These are phyloP conservation scores for Psilocybe cubensis DNA, from an alignment of 768 basidiomycete genomes.

Conservation along the genomic window DNA sequence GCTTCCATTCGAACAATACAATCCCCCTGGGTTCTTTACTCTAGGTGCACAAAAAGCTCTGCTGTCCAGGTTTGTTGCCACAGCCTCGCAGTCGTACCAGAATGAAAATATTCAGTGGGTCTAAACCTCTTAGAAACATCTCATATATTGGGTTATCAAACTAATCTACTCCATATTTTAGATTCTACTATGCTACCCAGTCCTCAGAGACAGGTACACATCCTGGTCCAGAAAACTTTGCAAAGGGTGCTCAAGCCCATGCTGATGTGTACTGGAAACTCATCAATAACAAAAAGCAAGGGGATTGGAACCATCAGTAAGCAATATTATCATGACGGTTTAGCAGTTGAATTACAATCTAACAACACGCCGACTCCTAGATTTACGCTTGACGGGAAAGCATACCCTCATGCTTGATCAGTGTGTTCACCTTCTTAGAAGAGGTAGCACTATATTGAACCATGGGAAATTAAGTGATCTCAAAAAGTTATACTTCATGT, in stretches of 20 bases:
- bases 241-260: slow-evolving; percentile 26
- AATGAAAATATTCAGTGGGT: slow-evolving; percentile 23
- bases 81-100: slow-evolving; percentile 23
- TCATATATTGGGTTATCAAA: too few relatives aligned
- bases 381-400: slow-evolving; percentile 6
- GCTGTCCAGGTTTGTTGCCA: slow-evolving; percentile 24
- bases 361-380: not conserved
- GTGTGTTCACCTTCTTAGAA: too few relatives aligned
- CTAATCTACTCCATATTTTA: not conserved
- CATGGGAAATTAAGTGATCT: too few relatives aligned
- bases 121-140: not conserved
- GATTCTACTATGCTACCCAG: slow-evolving; percentile 32
- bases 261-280: slow-evolving; percentile 30
- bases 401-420: slow-evolving; percentile 26
- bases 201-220: slow-evolving; percentile 23
- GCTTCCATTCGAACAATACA: slow-evolving; percentile 24
- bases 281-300: slow-evolving; percentile 23
- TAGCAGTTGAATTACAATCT: not conserved
- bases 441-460: too few relatives aligned
- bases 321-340: not conserved
- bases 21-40: slow-evolving; percentile 11
- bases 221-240: slow-evolving; percentile 18
- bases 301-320: slow-evolving; percentile 25
- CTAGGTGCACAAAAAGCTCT: slow-evolving; percentile 29
- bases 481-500: too few relatives aligned